Conservation (phyloP, 2,329 filamentous ascomycete genomes). For the Penicillium sp. region DNA sequence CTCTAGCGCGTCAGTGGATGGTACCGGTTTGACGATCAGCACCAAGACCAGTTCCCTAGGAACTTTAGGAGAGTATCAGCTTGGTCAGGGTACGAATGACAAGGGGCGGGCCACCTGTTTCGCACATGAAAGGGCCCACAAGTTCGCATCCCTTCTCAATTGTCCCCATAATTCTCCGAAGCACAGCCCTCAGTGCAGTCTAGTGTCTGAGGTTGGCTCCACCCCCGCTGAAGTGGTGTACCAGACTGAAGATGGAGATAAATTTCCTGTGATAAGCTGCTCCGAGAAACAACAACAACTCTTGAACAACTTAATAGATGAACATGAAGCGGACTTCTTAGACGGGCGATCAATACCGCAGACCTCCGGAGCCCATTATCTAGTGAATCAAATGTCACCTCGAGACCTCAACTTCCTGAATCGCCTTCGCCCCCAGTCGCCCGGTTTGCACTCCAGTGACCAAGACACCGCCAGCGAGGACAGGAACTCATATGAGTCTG, state of each 20-base stretch:
- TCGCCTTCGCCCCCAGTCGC: slow-evolving; percentile 32
- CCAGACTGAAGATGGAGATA: slow-evolving; percentile 32
- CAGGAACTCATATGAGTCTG: slow-evolving; percentile 53
- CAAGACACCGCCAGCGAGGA: slow-evolving; percentile 36
- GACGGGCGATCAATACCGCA: slow-evolving; percentile 27
- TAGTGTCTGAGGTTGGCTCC: slow-evolving; percentile 30
- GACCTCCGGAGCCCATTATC: slow-evolving; percentile 32
- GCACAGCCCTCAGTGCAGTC: slow-evolving; percentile 16
- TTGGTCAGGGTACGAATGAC: slow-evolving; percentile 23
- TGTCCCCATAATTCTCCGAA: slow-evolving; percentile 31
- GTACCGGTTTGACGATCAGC: slow-evolving; percentile 29
- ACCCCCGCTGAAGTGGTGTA: slow-evolving; percentile 28
- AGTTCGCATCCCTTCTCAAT: slow-evolving; percentile 35
- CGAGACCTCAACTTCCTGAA: slow-evolving; percentile 32
- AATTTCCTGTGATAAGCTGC: slow-evolving; percentile 35
- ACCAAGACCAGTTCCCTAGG: slow-evolving; percentile 23
- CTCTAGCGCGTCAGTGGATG: slow-evolving; percentile 28
- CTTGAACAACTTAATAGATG: slow-evolving; percentile 29
- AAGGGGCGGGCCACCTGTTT: slow-evolving; percentile 36
- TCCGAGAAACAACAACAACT: slow-evolving; percentile 34
- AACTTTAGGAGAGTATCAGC: slow-evolving; percentile 26
- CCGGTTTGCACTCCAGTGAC: slow-evolving; percentile 32
- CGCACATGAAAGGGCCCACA: slow-evolving; percentile 35
- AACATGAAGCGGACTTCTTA: slow-evolving; percentile 30
- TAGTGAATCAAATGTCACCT: slow-evolving; percentile 39